Conservation (phyloP, 176 grass and related monocot species). For the Metroxylon sagu region DNA sequence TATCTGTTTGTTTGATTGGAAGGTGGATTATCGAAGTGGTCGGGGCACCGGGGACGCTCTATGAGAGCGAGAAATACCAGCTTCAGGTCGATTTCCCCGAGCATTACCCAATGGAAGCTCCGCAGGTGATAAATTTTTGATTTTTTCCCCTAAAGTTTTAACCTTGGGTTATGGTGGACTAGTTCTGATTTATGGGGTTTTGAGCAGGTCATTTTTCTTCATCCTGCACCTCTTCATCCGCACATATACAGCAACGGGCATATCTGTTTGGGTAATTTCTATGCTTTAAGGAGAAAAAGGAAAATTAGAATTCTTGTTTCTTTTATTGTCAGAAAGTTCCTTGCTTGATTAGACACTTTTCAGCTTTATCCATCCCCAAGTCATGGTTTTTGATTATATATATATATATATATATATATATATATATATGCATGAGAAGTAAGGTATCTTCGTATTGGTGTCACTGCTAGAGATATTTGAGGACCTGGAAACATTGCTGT, state of each 20-base stretch:
- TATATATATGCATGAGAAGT: no score
- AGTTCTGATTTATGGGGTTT: neutral
- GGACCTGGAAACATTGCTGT: no score
- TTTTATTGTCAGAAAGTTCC: no score
- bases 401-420: no score
- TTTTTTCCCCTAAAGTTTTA: neutral
- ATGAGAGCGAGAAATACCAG: constrained; percentile 64
- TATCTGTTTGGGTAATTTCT: constrained; percentile 77
- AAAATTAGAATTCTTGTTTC: no score
- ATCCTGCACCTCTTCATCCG: constrained; percentile 75
- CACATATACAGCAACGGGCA: constrained; percentile 97
- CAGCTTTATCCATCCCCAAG: no score
- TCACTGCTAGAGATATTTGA: no score
- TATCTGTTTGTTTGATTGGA: neutral
- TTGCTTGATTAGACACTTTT: no score
- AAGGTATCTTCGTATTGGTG: no score
- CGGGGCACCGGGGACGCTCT: constrained; percentile 62
- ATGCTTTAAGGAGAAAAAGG: no score
- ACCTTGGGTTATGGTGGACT: neutral
- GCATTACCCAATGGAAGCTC: constrained; percentile 96
- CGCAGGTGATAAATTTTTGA: constrained; percentile 32
- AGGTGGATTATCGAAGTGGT: constrained; percentile 87
- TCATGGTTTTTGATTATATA: no score
- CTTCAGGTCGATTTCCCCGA: constrained; percentile 91
- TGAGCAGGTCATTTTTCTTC: constrained; percentile 78